Conservation (phyloP, 371 early-diverging fungal genomes). For the Rhizopus microsporus region DNA sequence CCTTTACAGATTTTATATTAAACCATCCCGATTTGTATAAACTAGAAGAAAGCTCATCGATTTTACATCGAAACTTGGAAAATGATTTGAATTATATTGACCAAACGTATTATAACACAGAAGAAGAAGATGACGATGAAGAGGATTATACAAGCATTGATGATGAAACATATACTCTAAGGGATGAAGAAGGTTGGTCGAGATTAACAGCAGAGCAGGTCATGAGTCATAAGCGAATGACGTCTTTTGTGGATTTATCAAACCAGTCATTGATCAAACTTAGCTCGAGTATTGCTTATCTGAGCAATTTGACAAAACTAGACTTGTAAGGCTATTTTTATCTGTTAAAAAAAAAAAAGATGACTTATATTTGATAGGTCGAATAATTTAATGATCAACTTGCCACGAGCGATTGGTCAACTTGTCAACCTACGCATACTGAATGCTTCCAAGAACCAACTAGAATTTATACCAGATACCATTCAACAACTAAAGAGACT, state of each 20-base stretch:
- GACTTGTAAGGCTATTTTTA: slow-evolving; percentile 31
- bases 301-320: slow-evolving; percentile 42
- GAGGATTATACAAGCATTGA: slow-evolving; percentile 2
- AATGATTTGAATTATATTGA: slow-evolving; percentile 46
- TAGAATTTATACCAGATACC: slow-evolving; percentile 37
- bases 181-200: slow-evolving; percentile 30
- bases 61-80: slow-evolving; percentile 35
- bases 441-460: slow-evolving; percentile 38
- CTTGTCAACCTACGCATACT: slow-evolving; percentile 34
- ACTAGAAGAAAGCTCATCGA: slow-evolving; percentile 35
- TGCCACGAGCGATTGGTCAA: slow-evolving; percentile 42
- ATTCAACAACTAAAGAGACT: slow-evolving; percentile 33
- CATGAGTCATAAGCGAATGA: slow-evolving; percentile 13
- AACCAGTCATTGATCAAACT: slow-evolving; percentile 36
- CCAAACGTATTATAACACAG: slow-evolving; percentile 39
- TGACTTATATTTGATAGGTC: slow-evolving; percentile 24
- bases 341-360: slow-evolving; percentile 1
- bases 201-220: slow-evolving; percentile 23
- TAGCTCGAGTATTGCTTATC: slow-evolving; percentile 42
- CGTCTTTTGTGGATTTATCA: slow-evolving; percentile 36
- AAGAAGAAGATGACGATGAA: slow-evolving; percentile 15
- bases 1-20: slow-evolving; percentile 30
- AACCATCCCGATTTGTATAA: slow-evolving; percentile 42
- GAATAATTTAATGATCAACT: slow-evolving; percentile 41
- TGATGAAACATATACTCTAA: slow-evolving; percentile 13